A percentile compares a stretch with the other conserved stretches of the same genome.
These are phyloP conservation scores for Fusarium sp. DNA, from an alignment of 2,329 filamentous ascomycete species.

Conservation along the genomic window DNA sequence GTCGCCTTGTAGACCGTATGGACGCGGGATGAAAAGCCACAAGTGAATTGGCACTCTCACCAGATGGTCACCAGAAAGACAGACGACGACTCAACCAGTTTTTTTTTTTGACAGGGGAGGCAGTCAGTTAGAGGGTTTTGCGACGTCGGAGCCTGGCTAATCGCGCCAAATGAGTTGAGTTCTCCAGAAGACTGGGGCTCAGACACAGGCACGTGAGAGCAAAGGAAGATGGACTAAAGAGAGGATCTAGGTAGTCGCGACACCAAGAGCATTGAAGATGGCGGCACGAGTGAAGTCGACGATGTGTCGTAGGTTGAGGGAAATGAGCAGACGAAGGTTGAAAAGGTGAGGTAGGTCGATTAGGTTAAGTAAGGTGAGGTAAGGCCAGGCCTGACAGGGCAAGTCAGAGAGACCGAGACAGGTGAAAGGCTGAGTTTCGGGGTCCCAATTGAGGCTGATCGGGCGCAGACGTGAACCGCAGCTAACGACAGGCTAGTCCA, in stretches of 20 bases:
- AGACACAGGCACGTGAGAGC: constrained; percentile 21
- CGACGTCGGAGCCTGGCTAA: constrained; percentile 42
- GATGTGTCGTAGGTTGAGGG: not conserved
- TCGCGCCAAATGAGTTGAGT: constrained; percentile 35
- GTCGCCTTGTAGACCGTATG: constrained; percentile 8
- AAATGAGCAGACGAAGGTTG: constrained; percentile 19
- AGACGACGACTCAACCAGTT: constrained; percentile 8
- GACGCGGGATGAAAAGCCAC: constrained; percentile 11
- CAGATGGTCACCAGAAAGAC: constrained; percentile 5
- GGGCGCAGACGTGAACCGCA: constrained; percentile 33
- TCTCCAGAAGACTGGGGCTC: constrained; percentile 30
- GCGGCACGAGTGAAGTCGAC: not conserved
- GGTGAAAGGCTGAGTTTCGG: constrained; percentile 38
- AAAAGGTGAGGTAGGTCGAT: constrained; percentile 13
- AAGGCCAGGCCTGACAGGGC: not conserved
- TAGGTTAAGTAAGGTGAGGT: not conserved
- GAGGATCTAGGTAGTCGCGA: constrained; percentile 7
- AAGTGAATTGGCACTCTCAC: constrained; percentile 15
- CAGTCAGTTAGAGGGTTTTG: constrained; percentile 27
- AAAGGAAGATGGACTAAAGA: constrained; percentile 6
- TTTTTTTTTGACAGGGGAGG: constrained; percentile 19
- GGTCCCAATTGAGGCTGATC: constrained; percentile 43
- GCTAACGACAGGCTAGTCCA: constrained; percentile 24
- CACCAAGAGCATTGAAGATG: not conserved
- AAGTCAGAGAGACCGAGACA: not conserved